Percentiles rank a stretch among this genome's conserved stretches.
Evolutionary conservation across 2,329 filamentous ascomycete genomes (phyloP).

Genomic region (Sarocladium strictum): DNA sequence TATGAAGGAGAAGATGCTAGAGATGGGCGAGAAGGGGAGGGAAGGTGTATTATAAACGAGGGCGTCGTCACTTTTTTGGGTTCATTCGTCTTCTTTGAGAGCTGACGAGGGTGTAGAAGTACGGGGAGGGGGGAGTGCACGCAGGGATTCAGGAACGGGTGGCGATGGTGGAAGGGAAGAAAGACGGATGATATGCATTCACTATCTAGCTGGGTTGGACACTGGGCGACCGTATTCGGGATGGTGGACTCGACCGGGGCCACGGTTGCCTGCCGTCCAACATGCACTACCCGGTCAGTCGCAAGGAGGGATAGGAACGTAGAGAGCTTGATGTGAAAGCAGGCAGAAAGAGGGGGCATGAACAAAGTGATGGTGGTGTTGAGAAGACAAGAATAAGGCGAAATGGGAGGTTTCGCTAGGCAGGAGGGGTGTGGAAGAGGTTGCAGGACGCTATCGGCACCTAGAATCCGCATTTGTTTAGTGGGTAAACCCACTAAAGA

Average conservation of each 20-base stretch:
- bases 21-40: slow-evolving; percentile 1
- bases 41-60: slow-evolving; percentile 7
- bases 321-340: background rate
- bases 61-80: slow-evolving; percentile 7
- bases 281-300: background rate
- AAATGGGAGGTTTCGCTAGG: background rate
- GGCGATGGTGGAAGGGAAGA: slow-evolving; percentile 4
- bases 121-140: background rate
- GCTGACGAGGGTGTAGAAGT: slow-evolving; percentile 1
- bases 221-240: background rate
- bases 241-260: background rate
- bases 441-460: slow-evolving; percentile 4
- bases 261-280: slow-evolving; percentile 1
- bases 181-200: slow-evolving; percentile 7
- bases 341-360: background rate
- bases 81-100: background rate
- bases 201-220: background rate
- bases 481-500: background rate
- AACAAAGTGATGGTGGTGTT: slow-evolving; percentile 3
- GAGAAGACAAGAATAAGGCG: background rate
- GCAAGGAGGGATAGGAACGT: background rate
- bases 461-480: background rate
- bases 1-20: background rate
- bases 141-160: slow-evolving; percentile 6
- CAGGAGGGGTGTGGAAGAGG: background rate